Percentiles rank a stretch among this genome's conserved stretches.
These are phyloP conservation scores for Colletotrichum sp. DNA, from an alignment of 2,329 filamentous ascomycete species.

Conservation along the genomic window DNA sequence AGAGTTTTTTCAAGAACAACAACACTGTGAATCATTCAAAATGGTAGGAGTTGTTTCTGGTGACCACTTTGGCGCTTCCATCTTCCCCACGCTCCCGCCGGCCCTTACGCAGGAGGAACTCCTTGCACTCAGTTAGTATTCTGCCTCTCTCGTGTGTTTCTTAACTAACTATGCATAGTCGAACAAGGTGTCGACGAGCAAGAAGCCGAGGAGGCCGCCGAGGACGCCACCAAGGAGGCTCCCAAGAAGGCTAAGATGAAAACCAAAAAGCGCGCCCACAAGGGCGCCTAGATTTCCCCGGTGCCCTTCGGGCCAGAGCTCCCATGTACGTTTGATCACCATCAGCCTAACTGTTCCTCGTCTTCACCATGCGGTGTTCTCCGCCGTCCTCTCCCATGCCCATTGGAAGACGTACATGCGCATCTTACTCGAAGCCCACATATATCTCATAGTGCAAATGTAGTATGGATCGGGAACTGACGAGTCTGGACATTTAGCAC, in stretches of 20 bases:
- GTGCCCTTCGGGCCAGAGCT: neutral
- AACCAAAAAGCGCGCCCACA: neutral
- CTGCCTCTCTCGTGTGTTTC: accelerated
- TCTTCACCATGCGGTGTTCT: no score
- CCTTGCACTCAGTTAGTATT: no score
- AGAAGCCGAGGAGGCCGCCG: no score
- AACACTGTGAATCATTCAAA: neutral
- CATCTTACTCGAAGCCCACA: neutral
- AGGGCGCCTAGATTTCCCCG: neutral
- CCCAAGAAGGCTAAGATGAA: no score
- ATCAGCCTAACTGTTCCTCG: neutral
- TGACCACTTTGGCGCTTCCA: neutral
- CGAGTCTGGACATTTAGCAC: neutral
- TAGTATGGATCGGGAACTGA: neutral
- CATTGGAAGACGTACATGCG: accelerated
- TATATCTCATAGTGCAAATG: neutral
- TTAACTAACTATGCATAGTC: neutral
- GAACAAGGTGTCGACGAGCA: no score
- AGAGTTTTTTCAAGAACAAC: neutral
- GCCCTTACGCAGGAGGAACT: no score
- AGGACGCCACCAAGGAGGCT: no score
- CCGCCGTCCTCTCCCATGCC: no score
- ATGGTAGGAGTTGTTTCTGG: accelerated
- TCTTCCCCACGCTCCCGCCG: accelerated
- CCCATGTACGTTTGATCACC: neutral